Evolutionary conservation across 345 rosid species (phyloP), one percentile per base, ranked within the genome.

Genomic region (Brassica incana): DNA sequence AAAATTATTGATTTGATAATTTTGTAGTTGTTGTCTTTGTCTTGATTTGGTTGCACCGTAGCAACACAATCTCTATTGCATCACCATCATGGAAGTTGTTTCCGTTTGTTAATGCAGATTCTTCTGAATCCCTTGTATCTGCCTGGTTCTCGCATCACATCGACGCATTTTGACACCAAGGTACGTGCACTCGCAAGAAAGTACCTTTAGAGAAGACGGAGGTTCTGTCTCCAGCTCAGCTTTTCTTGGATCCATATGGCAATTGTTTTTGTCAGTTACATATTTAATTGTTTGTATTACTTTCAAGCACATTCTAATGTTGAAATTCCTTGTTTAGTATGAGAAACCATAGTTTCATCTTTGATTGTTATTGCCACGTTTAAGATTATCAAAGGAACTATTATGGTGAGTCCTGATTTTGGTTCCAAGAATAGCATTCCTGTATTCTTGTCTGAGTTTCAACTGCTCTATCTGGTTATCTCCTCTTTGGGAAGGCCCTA

Each of bases 111-210:
- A 5, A 20, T 70, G 63, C 92, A 96, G 98, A 90, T 80, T 60
- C 92, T 93, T 87, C 93, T 90, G 60, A 96, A 96, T 80, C 99
- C 97, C 0, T 89, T 92, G 29, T 96, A 92, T 79, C 79, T 96
- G 81, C 98, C 97, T 0, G 97, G 99, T 65, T 93, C 98, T 76
- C 92, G 97, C 80, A 88, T 96, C 5, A 69, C 95, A 23, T 90
- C 97, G 11, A 83, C 98, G 18, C 97, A 93, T 87, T 96, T 96
- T 16, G 97, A 93, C 81, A 92, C 98, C 18, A 90, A 96, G 85
- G 97, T 93, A 14, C 95, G 97, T 1, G 94, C 93, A 0, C 97
- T 92, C 63, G 99, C 98, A 60, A 93, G 98, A 78, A 96, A 96
- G 75, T 90, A 93, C 80, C 82, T 92, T 3, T 95, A 88, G 86